Evolutionary conservation across 2,329 filamentous ascomycete species (phyloP), one percentile per base, ranked within the genome.

Genomic region (Nemania sp.): DNA sequence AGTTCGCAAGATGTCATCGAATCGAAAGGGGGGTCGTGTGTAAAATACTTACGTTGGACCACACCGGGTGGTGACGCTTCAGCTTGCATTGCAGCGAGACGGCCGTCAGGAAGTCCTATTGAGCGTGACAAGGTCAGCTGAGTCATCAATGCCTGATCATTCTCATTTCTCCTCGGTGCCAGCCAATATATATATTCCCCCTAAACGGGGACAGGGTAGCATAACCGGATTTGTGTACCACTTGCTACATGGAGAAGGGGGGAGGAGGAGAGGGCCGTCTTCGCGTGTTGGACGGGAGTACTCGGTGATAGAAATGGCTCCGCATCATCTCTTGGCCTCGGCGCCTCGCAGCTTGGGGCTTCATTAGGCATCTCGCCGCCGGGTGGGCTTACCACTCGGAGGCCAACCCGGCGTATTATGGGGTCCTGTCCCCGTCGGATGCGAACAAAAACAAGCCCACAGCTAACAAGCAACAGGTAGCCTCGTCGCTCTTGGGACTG

Each of bases 51-150:
- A 88, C 88, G 70, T 92, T 91, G 2, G 87, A 88, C 89, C 89
- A 91, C 73, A 91, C 89, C 0, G 89, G 89, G 69, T 92, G 89
- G 72, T 92, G 89, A 67, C 86, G 89, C 69, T 83, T 81, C 39
- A 83, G 73, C 70, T 89, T 88, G 75, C 87, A 90, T 68, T 90
- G 83, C 34, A 87, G 76, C 11, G 88, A 86, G 13, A 91, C 82
- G 2, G 81, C 81, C n/a, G 87, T 89, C 88, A 91, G 91, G 75
- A 91, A 92, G 65, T 88, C 87, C 87, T 89, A 63, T n/a, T 45
- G 47, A 18, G 47, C 25, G 49, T 39, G 18, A n/a, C n/a, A 42
- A 63, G 48, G 62, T 71, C 65, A 69, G 69, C 57, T 54, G 57
- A 51, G 35, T 42, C 21, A 42, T 34, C 20, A 17, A 49, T 32